Conservation (phyloP, 2,329 filamentous ascomycete species). For the Colletotrichum sp. region DNA sequence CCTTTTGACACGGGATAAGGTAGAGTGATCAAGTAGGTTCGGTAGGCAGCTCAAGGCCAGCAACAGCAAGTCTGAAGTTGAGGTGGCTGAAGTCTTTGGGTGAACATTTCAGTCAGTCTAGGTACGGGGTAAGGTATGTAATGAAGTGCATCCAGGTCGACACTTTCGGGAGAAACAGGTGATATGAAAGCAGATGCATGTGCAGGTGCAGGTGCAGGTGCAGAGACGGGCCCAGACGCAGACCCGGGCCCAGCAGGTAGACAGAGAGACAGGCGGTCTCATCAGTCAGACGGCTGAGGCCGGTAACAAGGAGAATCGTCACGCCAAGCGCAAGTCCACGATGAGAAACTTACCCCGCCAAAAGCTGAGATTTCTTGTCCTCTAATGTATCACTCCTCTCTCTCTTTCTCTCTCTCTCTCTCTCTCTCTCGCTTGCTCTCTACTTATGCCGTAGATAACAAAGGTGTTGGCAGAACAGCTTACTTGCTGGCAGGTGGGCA, state of each 20-base stretch:
- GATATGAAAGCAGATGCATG: background rate
- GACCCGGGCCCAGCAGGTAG: background rate
- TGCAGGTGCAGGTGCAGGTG: background rate
- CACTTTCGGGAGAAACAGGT: background rate
- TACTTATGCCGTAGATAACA: background rate
- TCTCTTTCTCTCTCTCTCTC: background rate
- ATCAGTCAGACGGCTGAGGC: background rate
- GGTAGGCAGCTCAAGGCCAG: background rate
- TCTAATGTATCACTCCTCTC: background rate
- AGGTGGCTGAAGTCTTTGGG: background rate
- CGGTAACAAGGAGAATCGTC: background rate
- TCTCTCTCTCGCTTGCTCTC: background rate
- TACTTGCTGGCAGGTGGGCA: background rate
- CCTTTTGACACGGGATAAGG: background rate
- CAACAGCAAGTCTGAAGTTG: background rate
- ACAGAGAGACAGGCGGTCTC: background rate
- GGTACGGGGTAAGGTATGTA: background rate
- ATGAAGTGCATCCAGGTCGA: background rate
- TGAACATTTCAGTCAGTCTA: background rate
- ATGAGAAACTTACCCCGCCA: background rate
- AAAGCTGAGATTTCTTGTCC: background rate
- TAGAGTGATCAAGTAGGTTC: background rate
- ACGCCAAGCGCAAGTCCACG: background rate
- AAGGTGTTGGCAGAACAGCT: background rate
- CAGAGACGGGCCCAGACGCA: background rate